These are phyloP conservation scores for Botryococcus braunii DNA, from an alignment of 163 green algal species.

Conservation along the genomic window DNA sequence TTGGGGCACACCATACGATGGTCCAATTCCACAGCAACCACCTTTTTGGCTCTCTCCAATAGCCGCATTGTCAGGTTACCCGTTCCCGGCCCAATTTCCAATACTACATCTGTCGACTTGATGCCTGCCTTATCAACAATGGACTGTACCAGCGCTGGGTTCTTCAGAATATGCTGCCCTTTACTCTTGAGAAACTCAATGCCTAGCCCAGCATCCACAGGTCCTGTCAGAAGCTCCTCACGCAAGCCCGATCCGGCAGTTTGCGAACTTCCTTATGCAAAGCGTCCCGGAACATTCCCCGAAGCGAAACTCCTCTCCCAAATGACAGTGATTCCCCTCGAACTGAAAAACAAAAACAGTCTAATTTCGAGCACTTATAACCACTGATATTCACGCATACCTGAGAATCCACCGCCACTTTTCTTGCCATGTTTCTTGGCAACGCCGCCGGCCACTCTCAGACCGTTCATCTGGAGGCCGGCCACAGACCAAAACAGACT, in stretches of 20 bases:
- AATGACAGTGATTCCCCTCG: background rate
- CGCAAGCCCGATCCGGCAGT: background rate
- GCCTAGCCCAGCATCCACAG: constrained; percentile 25
- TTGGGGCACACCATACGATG: constrained; percentile 83
- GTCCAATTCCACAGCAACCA: constrained; percentile 94
- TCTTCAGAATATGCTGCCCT: constrained; percentile 98
- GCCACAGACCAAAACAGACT: no score
- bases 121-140: constrained; percentile 94
- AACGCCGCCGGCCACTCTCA: constrained; percentile 73
- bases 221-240: background rate
- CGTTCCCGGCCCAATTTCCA: constrained; percentile 97
- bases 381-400: constrained; percentile 4
- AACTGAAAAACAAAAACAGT: background rate
- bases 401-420: constrained; percentile 42
- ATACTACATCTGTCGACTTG: constrained; percentile 91
- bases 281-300: background rate
- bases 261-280: background rate
- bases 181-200: constrained; percentile 98
- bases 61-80: constrained; percentile 97
- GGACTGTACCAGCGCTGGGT: constrained; percentile 86
- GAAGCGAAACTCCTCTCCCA: background rate
- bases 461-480: no score
- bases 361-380: background rate
- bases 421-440: constrained; percentile 61
- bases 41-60: constrained; percentile 89